Conservation (phyloP, 768 basidiomycete species). For the Trametes cubensis region DNA sequence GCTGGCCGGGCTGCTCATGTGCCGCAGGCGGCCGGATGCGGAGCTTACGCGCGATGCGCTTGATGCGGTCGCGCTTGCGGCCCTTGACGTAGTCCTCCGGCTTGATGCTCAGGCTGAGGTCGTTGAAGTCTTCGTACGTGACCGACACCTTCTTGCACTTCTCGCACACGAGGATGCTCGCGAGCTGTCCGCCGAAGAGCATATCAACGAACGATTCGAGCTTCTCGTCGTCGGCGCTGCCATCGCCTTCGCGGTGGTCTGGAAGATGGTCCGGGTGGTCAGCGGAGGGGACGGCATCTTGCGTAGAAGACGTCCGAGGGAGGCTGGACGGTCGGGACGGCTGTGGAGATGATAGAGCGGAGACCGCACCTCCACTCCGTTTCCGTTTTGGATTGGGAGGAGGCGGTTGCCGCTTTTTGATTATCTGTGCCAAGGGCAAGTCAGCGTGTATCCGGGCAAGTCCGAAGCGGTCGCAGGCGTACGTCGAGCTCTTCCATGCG, state of each 20-base stretch:
- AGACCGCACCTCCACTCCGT: not conserved
- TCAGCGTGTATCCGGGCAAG: slow-evolving; percentile 1
- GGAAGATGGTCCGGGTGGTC: not conserved
- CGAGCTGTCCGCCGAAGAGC: slow-evolving; percentile 86
- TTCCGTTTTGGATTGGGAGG: slow-evolving; percentile 45
- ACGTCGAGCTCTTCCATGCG: slow-evolving; percentile 95
- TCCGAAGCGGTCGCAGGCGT: slow-evolving; percentile 27
- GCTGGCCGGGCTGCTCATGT: slow-evolving; percentile 8
- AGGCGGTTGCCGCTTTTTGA: slow-evolving; percentile 66
- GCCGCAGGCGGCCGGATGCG: slow-evolving; percentile 32
- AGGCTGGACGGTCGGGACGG: not conserved
- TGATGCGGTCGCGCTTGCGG: slow-evolving; percentile 77
- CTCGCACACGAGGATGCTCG: slow-evolving; percentile 92
- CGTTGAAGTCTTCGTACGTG: slow-evolving; percentile 92
- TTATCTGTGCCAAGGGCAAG: slow-evolving; percentile 53
- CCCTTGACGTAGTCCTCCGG: slow-evolving; percentile 74
- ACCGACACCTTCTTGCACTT: slow-evolving; percentile 92
- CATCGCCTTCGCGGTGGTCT: not conserved
- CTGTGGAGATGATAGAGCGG: not conserved
- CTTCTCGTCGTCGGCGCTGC: slow-evolving; percentile 45
- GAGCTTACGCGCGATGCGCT: slow-evolving; percentile 70
- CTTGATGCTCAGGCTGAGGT: slow-evolving; percentile 88
- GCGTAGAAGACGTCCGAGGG: not conserved
- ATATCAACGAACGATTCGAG: slow-evolving; percentile 81
- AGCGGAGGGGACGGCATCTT: not conserved